Evolutionary conservation across 2,329 filamentous ascomycete species (phyloP), one percentile per base, ranked within the genome.

Genomic region (Biscogniauxia mediterranea): DNA sequence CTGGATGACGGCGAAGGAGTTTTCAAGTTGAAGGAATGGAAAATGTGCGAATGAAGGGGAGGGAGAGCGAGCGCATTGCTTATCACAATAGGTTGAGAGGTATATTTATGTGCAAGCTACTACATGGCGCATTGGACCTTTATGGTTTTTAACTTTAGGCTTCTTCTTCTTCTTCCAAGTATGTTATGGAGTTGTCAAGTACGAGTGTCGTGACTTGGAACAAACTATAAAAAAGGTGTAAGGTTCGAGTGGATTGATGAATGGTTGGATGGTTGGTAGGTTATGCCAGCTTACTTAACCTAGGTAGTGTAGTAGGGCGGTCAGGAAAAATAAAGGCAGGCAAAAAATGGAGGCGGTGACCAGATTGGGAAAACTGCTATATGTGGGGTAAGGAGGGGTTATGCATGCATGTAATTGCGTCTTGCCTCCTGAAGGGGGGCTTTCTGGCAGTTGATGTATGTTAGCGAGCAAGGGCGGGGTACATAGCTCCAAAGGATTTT

Each of bases 341-440:
- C 38, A 46, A n/a, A 46, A 38, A 46, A 15, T 2, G 17, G 11
- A 46, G 38, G 38, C 38, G 38, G 38, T 46, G 17, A 46, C 38
- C 38, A n/a, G 2, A 46, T 46, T 46, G 38, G 38, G 38, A 46
- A 46, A 46, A n/a, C 38, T 46, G 38, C 38, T 46, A 38, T 55
- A 61, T 56, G 55, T 58, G 55, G 59, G 55, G 59, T 23, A 26
- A 57, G 54, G 42, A 55, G 60, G 60, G 60, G 60, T 57, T 57
- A 20, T 32, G 20, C 28, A 32, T 32, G 28, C 38, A 46, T 46
- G 38, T 46, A 46, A 46, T 46, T 1, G 3, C 38, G 7, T 9
- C 28, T 32, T 32, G 11, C 7, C 28, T 32, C 28, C 7, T 32
- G 11, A 32, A 32, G 7, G 28, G 28, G 28, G 7, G 7, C 3